Evolutionary conservation across 306 rosid genomes (phyloP).

Genomic region (Datisca glomerata): DNA sequence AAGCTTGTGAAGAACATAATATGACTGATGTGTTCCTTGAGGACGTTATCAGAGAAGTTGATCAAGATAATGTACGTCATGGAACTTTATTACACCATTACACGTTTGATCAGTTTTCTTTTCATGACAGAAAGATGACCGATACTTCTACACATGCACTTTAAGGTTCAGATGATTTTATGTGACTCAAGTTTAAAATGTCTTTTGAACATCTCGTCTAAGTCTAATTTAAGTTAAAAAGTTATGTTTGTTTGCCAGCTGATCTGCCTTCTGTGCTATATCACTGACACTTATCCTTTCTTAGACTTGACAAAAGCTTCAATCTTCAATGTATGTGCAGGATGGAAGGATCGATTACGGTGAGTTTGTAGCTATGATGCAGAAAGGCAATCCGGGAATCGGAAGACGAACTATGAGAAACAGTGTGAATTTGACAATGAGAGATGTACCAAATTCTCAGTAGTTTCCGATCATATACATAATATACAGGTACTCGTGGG

Average conservation of each 20-base stretch:
- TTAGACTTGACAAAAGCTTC: neutral
- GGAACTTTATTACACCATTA: neutral
- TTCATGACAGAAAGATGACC: no score
- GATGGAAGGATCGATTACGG: slow-evolving; percentile 94
- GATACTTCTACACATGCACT: no score
- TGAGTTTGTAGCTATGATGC: slow-evolving; percentile 96
- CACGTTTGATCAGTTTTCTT: no score
- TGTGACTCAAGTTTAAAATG: no score
- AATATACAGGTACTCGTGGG: no score
- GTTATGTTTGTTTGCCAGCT: no score
- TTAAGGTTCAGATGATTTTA: no score
- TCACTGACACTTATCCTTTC: neutral
- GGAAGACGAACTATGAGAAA: slow-evolving; percentile 95
- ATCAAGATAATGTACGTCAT: slow-evolving; percentile 75
- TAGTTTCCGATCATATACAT: neutral
- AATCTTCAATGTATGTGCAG: slow-evolving; percentile 15
- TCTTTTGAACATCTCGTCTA: no score
- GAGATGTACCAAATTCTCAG: slow-evolving; percentile 63
- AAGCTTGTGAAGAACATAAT: slow-evolving; percentile 84
- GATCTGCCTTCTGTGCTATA: neutral
- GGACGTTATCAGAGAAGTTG: slow-evolving; percentile 86
- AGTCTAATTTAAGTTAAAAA: no score
- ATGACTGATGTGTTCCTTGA: slow-evolving; percentile 79
- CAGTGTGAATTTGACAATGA: slow-evolving; percentile 87
- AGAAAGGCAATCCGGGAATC: slow-evolving; percentile 71